A percentile compares a stretch with the other conserved stretches of the same genome.
Evolutionary conservation across 257 asterid species (phyloP).

Genomic region (Rhazya stricta): DNA sequence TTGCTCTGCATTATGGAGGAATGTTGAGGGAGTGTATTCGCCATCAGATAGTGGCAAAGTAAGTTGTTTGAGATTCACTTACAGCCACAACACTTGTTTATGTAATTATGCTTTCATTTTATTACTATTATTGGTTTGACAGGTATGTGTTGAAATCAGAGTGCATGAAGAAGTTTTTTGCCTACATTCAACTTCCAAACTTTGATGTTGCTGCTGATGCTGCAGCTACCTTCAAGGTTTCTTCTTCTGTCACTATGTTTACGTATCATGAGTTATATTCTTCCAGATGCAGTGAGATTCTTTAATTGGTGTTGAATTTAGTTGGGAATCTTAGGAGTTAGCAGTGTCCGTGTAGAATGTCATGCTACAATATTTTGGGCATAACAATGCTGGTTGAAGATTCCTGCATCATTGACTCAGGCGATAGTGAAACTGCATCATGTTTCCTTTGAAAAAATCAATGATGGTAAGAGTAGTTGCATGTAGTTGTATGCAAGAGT

Average conservation of each 20-base stretch:
- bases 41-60: slow-evolving; percentile 87
- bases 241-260: slow-evolving; percentile 5
- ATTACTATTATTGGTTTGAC: slow-evolving; percentile 1
- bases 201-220: slow-evolving; percentile 98
- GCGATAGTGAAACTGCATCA: background rate
- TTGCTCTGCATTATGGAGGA: slow-evolving; percentile 80
- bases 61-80: background rate
- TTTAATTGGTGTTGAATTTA: background rate
- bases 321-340: background rate
- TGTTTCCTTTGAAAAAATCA: background rate
- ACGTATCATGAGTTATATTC: background rate
- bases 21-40: slow-evolving; percentile 91
- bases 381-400: background rate
- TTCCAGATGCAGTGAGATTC: background rate
- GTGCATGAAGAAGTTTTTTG: slow-evolving; percentile 65
- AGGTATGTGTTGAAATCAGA: slow-evolving; percentile 64
- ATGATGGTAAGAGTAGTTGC: background rate
- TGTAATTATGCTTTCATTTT: background rate
- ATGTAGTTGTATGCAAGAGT: background rate
- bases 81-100: background rate
- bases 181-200: slow-evolving; percentile 73
- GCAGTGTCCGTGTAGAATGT: background rate
- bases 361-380: background rate
- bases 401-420: background rate
- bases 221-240: slow-evolving; percentile 77